These are phyloP conservation scores for Silene coronaria DNA, from an alignment of 179 eudicot species.

Conservation along the genomic window DNA sequence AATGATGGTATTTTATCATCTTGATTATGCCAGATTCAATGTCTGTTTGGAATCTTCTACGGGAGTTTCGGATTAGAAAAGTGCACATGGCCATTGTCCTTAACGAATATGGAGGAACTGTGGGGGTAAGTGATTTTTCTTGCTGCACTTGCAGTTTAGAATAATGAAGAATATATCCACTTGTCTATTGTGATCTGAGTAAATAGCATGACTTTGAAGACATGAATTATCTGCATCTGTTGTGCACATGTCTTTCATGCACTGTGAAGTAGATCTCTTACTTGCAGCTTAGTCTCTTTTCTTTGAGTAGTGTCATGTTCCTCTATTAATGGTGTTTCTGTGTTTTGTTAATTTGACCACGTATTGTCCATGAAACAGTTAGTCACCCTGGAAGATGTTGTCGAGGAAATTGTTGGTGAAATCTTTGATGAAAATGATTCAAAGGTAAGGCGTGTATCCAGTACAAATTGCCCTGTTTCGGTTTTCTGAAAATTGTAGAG, in stretches of 20 bases:
- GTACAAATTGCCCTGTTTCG: background rate
- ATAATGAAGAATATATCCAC: background rate
- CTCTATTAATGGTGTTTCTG: background rate
- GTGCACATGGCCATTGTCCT: conserved; percentile 99
- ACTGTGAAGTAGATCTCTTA: background rate
- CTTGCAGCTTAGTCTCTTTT: background rate
- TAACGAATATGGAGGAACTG: conserved; percentile 96
- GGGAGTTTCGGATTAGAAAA: conserved; percentile 96
- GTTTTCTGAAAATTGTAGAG: background rate
- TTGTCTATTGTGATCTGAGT: conserved; percentile 3
- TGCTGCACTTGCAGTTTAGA: conserved; percentile 1
- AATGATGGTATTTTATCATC: conserved; percentile 11
- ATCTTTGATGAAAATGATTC: conserved; percentile 97
- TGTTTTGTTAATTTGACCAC: conserved; percentile 9
- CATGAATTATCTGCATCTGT: background rate
- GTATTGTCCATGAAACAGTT: conserved; percentile 43
- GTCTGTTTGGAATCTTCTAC: conserved; percentile 98
- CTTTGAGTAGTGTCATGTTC: background rate
- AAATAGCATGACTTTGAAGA: background rate
- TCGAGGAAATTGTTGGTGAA: conserved; percentile 98
- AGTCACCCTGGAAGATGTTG: conserved; percentile 93
- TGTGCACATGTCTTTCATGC: background rate
- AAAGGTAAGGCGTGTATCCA: conserved; percentile 39
- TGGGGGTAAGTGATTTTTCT: conserved; percentile 60
- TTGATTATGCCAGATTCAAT: conserved; percentile 65